Conservation (phyloP, 768 basidiomycete species). For the Pleurotus eryngii region DNA sequence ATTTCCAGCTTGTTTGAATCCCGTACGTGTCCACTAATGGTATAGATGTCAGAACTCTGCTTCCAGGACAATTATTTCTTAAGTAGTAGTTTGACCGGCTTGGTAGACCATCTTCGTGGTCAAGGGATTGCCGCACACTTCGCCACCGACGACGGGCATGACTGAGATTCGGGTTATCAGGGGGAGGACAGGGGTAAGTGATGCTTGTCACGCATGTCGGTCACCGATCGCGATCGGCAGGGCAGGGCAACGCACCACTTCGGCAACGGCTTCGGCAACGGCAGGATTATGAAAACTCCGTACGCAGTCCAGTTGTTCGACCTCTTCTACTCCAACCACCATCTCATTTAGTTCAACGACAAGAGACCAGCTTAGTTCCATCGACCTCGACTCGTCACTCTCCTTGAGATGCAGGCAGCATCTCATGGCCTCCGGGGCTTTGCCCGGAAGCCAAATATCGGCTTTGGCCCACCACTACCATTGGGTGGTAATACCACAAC, state of each 20-base stretch:
- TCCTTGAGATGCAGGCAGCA: slow-evolving; percentile 39
- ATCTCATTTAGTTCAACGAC: neutral
- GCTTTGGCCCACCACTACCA: neutral
- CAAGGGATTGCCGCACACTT: no score
- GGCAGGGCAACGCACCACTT: neutral
- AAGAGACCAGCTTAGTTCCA: neutral
- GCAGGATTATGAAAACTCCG: neutral
- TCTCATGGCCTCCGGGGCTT: slow-evolving; percentile 40
- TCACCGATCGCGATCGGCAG: neutral
- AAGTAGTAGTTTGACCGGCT: no score
- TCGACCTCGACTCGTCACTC: neutral
- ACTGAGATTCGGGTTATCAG: no score
- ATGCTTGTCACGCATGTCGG: no score
- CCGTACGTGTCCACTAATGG: no score
- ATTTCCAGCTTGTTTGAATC: no score
- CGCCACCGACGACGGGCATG: no score
- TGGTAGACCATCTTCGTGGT: no score
- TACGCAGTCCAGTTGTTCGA: neutral
- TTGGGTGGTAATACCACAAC: slow-evolving; percentile 25
- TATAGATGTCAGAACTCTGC: no score
- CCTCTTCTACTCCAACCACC: neutral
- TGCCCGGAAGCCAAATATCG: slow-evolving; percentile 27
- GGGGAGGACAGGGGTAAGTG: no score
- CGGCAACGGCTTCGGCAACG: neutral
- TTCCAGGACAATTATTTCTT: no score